A percentile compares a stretch with the other conserved stretches of the same genome.
These are phyloP conservation scores for Xylaria bambusicola DNA, from an alignment of 495 filamentous ascomycete genomes.

Conservation along the genomic window DNA sequence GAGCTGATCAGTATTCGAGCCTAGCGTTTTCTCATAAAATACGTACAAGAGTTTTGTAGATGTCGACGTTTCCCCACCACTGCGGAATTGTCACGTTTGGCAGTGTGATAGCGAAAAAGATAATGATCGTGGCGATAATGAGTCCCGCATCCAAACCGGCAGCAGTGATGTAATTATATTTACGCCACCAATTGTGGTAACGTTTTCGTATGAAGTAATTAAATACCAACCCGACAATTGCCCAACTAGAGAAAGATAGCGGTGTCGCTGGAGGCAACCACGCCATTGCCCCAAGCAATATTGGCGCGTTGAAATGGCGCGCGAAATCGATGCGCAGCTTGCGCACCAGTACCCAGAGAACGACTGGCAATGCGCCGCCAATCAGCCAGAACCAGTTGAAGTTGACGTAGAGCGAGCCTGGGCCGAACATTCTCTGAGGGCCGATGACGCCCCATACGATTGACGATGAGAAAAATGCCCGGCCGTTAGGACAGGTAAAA, in stretches of 20 bases:
- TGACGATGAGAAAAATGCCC: conserved; percentile 57
- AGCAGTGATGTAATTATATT: conserved; percentile 66
- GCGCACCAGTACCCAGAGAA: conserved; percentile 55
- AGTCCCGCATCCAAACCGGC: conserved; percentile 54
- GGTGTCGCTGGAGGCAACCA: conserved; percentile 60
- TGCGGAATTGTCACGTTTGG: conserved; percentile 42
- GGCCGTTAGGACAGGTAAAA: conserved; percentile 63
- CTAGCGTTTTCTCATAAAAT: not conserved
- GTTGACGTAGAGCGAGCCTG: conserved; percentile 58
- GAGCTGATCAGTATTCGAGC: conserved; percentile 15
- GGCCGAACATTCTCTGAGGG: conserved; percentile 57
- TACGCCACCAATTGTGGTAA: conserved; percentile 59
- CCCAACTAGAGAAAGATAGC: conserved; percentile 62
- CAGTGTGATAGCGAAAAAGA: conserved; percentile 50
- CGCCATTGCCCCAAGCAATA: conserved; percentile 62
- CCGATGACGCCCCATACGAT: conserved; percentile 64
- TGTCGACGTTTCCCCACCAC: conserved; percentile 53
- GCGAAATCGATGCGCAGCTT: conserved; percentile 45
- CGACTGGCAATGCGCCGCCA: conserved; percentile 51
- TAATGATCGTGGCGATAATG: conserved; percentile 45
- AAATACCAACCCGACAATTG: conserved; percentile 58
- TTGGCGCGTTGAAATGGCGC: conserved; percentile 56
- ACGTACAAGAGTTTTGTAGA: conserved; percentile 39
- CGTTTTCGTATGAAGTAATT: conserved; percentile 54
- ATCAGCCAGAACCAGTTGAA: conserved; percentile 62